Evolutionary conservation across 768 basidiomycete species (phyloP), one percentile per base, ranked within the genome.

Genomic region (Pleurotus pulmonarius): DNA sequence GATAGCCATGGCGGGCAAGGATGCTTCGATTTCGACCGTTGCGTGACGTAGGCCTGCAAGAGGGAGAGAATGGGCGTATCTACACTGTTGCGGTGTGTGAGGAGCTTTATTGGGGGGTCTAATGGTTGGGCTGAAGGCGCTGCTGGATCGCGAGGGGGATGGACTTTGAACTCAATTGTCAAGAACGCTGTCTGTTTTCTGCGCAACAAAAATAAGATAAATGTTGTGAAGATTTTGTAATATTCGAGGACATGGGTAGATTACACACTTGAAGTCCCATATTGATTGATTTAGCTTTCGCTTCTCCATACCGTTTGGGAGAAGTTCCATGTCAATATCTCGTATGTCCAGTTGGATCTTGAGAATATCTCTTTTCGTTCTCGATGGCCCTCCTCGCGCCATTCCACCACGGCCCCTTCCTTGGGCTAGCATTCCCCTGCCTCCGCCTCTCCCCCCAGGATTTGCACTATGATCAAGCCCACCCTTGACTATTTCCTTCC

Each of bases 221-320:
- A 20, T 20, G 20, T 20, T 20, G 20, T 20, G 20, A 20, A 20
- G 20, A 20, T 20, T 20, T 34, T 34, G 29, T 34, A 34, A 34
- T 34, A 34, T 34, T 11, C 29, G 29, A 11, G 29, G 29, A 9
- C 29, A 46, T 59, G 39, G 45, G 51, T 68, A 51, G 52, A 55
- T 47, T 29, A 74, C 83, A 61, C 70, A 96, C 94, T 81, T 92
- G 68, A 75, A 73, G 72, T 94, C 88, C 84, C 90, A 94, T 20
- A 75, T 79, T 5, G 92, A 94, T 67, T 92, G 89, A 67, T 95
- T 97, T 55, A 78, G 61, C 61, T 78, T 87, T 57, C 86, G 75
- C 58, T 83, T 76, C 60, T 88, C 86, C 94, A 97, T 97, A 11
- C 94, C 94, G 25, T 77, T 66, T 0, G 94, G 85, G 43, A 95